Evolutionary conservation across 495 filamentous ascomycete genomes (phyloP), one percentile per base, ranked within the genome.

Genomic region (Hypoxylon subgilvum): DNA sequence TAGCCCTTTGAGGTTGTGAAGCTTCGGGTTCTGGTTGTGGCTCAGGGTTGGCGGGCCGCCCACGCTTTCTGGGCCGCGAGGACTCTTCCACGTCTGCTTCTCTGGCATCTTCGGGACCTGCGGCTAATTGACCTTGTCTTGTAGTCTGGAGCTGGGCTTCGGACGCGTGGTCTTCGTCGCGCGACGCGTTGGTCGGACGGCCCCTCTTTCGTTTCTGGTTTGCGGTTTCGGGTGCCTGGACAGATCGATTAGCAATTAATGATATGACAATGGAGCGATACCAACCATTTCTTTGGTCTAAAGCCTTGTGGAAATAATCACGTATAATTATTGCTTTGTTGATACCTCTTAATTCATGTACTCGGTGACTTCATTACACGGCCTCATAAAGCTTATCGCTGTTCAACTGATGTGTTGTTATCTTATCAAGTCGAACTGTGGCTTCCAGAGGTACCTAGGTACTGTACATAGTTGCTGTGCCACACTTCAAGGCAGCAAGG

Each of bases 141-240:
- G 56, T 57, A 27, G 48, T 51, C 6, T 28, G 22, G 9, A 28
- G 32, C 54, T 59, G 61, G 10, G 53, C 34, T 40, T 39, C 55
- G 8, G 73, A 73, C 73, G 72, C 74, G 76, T 61, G 67, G 13
- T 49, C 66, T 14, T 57, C 50, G 19, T 59, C 52, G 50, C 69
- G 65, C 38, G 69, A 75, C 75, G 75, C 72, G 73, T 65, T 69
- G 5, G 63, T 31, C 1, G 63, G 70, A 39, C 71, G 73, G 58
- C 74, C 74, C 68, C 73, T 73, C 57, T 74, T 75, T 21, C 71
- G 69, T 51, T 77, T 75, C 25, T 74, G 72, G 43, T 70, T 74
- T 38, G 71, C 62, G 38, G 59, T 36, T 25, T 61, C 50, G 6
- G 69, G 65, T 30, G 69, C 66, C 72, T 78, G n/a, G n/a, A n/a